Conservation (phyloP, 2,329 filamentous ascomycete genomes). For the Cordyceps cicadae region DNA sequence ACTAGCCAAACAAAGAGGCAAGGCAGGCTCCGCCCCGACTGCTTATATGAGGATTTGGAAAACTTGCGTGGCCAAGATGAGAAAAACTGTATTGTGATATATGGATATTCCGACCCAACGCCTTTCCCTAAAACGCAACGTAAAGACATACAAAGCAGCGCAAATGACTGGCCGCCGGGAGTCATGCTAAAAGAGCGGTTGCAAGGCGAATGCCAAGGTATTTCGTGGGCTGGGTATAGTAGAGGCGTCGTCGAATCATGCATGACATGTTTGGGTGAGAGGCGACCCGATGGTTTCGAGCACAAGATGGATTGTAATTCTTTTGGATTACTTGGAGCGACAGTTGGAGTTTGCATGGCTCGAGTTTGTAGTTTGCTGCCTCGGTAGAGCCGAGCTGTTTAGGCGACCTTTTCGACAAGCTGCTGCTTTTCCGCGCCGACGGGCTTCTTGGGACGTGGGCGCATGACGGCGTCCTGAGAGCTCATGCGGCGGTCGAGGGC, state of each 20-base stretch:
- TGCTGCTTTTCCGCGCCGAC: slow-evolving; percentile 29
- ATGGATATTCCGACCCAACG: neutral
- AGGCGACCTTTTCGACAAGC: slow-evolving; percentile 28
- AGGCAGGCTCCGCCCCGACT: neutral
- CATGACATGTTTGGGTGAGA: neutral
- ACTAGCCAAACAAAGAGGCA: neutral
- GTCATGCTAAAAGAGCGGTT: neutral
- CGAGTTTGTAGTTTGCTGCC: too few relatives aligned
- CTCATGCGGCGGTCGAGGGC: slow-evolving; percentile 81
- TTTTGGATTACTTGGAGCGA: neutral
- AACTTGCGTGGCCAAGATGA: neutral
- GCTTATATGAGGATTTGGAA: neutral
- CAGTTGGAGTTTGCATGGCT: neutral
- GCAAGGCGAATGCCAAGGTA: too few relatives aligned
- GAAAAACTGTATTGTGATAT: neutral
- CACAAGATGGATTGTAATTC: neutral
- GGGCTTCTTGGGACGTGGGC: slow-evolving; percentile 36
- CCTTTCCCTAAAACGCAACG: neutral
- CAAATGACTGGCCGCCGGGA: neutral
- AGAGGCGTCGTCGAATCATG: neutral
- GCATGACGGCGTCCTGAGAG: slow-evolving; percentile 80
- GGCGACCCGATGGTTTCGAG: neutral
- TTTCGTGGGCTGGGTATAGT: too few relatives aligned
- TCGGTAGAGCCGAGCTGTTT: slow-evolving; percentile 7
- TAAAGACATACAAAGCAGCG: neutral